These are phyloP conservation scores for Lycium barbarum DNA, from an alignment of 257 asterid species.

Conservation along the genomic window DNA sequence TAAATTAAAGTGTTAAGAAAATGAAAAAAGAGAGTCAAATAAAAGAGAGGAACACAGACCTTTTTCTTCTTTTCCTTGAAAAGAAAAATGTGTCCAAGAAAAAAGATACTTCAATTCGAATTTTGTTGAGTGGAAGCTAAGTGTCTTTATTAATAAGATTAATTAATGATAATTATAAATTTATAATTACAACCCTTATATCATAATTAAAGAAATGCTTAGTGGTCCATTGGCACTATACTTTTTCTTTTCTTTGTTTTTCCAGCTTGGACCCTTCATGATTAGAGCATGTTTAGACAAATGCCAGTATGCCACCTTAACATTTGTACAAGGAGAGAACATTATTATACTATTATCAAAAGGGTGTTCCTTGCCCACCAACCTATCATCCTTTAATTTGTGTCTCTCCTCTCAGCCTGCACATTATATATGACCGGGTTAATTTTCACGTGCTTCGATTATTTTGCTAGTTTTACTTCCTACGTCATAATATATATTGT, in stretches of 20 bases:
- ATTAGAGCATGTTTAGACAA: conserved; percentile 11
- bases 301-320: conserved; percentile 7
- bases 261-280: neutral
- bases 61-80: neutral
- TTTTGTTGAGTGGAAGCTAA: conserved; percentile 21
- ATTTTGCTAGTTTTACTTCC: neutral
- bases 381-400: too few relatives aligned
- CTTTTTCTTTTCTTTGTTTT: conserved; percentile 2
- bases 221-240: neutral
- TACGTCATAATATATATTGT: neutral
- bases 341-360: neutral
- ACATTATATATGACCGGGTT: neutral
- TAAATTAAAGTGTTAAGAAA: neutral
- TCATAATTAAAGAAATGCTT: conserved; percentile 4
- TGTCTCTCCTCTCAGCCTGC: too few relatives aligned
- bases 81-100: neutral
- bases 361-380: neutral
- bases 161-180: conserved; percentile 12
- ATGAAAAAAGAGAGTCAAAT: neutral
- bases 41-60: neutral
- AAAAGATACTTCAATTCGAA: neutral
- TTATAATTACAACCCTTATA: neutral
- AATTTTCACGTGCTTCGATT: neutral
- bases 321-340: neutral
- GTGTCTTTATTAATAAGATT: conserved; percentile 17